These are phyloP conservation scores for Lepidium africanum DNA, from an alignment of 345 rosid genomes.

Conservation along the genomic window DNA sequence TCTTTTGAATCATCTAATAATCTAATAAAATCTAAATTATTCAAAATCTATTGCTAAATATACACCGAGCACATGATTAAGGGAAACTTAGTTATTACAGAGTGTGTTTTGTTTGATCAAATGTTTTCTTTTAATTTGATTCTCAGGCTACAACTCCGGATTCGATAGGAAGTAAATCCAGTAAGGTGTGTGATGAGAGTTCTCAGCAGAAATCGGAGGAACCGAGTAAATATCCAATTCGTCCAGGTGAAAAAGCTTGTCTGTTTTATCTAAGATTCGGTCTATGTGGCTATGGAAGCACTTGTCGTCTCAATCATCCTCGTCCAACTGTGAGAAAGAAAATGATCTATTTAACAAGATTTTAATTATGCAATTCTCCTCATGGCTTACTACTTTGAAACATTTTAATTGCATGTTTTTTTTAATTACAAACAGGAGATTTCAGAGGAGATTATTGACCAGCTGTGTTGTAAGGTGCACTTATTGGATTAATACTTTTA, in stretches of 20 bases:
- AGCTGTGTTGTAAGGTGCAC: neutral
- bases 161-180: no score
- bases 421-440: neutral
- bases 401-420: neutral
- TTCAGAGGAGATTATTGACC: neutral
- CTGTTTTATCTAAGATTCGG: conserved; percentile 41
- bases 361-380: neutral
- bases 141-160: neutral
- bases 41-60: no score
- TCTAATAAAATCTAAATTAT: no score
- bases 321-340: neutral
- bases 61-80: no score
- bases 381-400: neutral
- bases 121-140: neutral
- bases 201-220: no score
- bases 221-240: conserved; percentile 39
- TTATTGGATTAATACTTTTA: neutral
- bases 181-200: neutral
- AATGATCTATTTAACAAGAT: neutral
- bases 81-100: neutral
- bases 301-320: conserved; percentile 52
- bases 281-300: conserved; percentile 47
- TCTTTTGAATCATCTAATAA: no score
- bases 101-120: neutral
- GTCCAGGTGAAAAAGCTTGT: conserved; percentile 50